Evolutionary conservation across 2,329 filamentous ascomycete genomes (phyloP).

Genomic region (Dactylonectria estremocensis): DNA sequence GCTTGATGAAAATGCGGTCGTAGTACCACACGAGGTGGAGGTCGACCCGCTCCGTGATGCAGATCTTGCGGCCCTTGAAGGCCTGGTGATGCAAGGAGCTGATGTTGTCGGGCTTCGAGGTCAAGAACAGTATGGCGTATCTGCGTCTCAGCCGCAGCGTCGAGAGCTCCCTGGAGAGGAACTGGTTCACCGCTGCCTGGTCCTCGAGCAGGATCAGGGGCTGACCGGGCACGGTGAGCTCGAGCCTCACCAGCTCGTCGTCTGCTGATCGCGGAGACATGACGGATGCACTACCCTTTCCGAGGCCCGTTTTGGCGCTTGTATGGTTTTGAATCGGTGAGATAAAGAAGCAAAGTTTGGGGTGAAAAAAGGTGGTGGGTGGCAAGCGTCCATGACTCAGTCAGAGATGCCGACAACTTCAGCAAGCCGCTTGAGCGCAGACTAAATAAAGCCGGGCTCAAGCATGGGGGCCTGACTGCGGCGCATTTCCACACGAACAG

Average conservation of each 20-base stretch:
- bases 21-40: slow-evolving; percentile 60
- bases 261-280: neutral
- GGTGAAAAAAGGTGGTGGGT: too few relatives aligned
- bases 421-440: too few relatives aligned
- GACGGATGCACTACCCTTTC: neutral
- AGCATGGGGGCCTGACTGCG: too few relatives aligned
- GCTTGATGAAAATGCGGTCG: slow-evolving; percentile 59
- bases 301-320: neutral
- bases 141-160: slow-evolving; percentile 14
- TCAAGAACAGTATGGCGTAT: slow-evolving; percentile 25
- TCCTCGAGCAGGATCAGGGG: slow-evolving; percentile 14
- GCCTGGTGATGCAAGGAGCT: slow-evolving; percentile 50
- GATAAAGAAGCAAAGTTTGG: neutral
- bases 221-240: slow-evolving; percentile 13
- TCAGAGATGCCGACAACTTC: too few relatives aligned
- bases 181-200: slow-evolving; percentile 8
- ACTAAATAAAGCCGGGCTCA: too few relatives aligned
- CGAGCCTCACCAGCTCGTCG: slow-evolving; percentile 7
- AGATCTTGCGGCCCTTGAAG: slow-evolving; percentile 54
- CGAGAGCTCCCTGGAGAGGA: slow-evolving; percentile 24
- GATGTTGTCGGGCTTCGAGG: slow-evolving; percentile 42
- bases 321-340: neutral
- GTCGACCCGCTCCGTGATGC: slow-evolving; percentile 55
- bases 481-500: too few relatives aligned
- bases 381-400: too few relatives aligned